phyloP scores from a whole-genome alignment of 1,284 basidiomycete species.

The Pholiota adiposa region DNA sequence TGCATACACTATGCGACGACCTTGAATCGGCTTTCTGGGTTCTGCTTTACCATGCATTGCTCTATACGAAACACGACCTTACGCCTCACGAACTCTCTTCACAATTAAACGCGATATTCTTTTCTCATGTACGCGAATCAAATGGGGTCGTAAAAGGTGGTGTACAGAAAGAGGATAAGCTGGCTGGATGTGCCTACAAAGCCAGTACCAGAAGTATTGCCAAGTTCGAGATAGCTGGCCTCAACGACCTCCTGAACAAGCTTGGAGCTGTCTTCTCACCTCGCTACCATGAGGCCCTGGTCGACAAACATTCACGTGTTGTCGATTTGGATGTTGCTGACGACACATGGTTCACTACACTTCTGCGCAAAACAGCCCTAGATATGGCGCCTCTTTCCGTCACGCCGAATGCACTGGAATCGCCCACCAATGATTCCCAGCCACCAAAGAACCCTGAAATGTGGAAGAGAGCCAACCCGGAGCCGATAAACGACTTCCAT shows the following conservation, averaged over 20 bases:
- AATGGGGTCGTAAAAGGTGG: not conserved
- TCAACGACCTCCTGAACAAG: not conserved
- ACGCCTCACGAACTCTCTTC: not conserved
- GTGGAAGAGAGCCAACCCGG: not conserved
- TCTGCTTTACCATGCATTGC: not conserved
- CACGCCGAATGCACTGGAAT: not conserved
- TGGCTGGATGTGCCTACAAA: not conserved
- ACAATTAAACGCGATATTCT: not conserved
- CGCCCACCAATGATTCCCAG: not conserved
- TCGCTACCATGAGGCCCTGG: not conserved
- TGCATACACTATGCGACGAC: not conserved
- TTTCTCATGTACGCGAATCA: not conserved
- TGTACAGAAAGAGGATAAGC: not conserved
- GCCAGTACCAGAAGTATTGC: not conserved
- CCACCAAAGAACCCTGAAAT: not conserved
- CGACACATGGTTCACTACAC: not conserved
- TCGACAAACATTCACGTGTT: not conserved
- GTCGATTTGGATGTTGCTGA: not conserved
- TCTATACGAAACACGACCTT: not conserved
- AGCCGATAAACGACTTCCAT: not conserved
- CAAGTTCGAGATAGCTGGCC: not conserved
- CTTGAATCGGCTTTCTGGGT: not conserved
- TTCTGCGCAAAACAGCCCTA: not conserved
- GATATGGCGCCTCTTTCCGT: not conserved
- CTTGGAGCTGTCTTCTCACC: not conserved